phyloP scores from a whole-genome alignment of 2,329 filamentous ascomycete species.

The Ustilaginoidea virens region DNA sequence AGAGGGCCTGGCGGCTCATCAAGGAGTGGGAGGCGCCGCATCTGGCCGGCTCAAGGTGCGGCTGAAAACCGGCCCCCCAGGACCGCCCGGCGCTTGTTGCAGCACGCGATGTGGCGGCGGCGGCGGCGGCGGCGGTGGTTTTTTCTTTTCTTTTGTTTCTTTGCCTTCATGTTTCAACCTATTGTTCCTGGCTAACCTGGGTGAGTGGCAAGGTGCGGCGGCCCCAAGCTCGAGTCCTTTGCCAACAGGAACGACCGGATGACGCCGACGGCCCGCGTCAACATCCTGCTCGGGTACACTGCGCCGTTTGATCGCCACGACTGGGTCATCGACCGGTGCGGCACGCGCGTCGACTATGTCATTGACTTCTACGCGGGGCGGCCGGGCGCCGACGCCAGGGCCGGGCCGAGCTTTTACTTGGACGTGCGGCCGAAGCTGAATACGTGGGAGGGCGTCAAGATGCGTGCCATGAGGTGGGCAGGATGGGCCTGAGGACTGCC shows the following conservation, averaged over 20 bases:
- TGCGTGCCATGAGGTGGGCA: constrained; percentile 37
- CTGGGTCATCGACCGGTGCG: constrained; percentile 91
- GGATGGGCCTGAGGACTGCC: constrained; percentile 30
- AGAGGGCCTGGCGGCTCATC: constrained; percentile 89
- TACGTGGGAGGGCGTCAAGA: constrained; percentile 51
- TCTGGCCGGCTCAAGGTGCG: constrained; percentile 38
- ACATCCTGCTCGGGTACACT: constrained; percentile 75
- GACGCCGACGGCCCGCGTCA: constrained; percentile 71
- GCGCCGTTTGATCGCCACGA: constrained; percentile 92
- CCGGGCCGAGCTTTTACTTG: constrained; percentile 45
- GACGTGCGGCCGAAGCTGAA: constrained; percentile 56
- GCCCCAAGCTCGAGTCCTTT: constrained; percentile 73
- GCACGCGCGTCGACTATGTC: constrained; percentile 74
- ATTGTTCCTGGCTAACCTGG: no score
- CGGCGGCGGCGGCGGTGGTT: no score
- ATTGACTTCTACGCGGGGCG: constrained; percentile 93
- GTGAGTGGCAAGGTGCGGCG: constrained; percentile 52
- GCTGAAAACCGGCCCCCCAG: no score
- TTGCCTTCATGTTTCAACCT: constrained; percentile 4
- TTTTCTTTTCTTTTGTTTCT: constrained; percentile 3
- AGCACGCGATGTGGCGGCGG: no score
- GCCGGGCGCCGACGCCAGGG: constrained; percentile 19
- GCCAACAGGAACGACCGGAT: constrained; percentile 53
- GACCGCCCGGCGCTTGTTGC: no score
- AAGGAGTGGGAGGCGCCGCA: constrained; percentile 71